These are phyloP conservation scores for Hymenoscyphus infarciens DNA, from an alignment of 2,329 filamentous ascomycete genomes.

Conservation along the genomic window DNA sequence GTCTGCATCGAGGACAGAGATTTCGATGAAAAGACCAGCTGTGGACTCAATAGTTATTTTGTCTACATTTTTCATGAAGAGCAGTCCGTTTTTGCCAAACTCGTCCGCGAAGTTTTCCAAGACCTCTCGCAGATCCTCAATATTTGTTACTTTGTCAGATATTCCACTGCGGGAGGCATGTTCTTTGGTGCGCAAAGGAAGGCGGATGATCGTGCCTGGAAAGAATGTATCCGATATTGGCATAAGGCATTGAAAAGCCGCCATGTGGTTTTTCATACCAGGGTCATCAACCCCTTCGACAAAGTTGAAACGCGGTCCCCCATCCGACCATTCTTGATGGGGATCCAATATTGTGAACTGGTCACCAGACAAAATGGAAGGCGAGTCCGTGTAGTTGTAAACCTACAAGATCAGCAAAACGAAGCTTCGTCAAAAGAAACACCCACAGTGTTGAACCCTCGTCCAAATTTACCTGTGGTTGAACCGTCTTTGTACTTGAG, in stretches of 20 bases:
- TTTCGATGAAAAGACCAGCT: slow-evolving; percentile 13
- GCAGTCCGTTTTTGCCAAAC: slow-evolving; percentile 30
- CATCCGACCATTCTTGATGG: slow-evolving; percentile 34
- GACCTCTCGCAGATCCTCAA: slow-evolving; percentile 30
- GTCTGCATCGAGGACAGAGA: slow-evolving; percentile 19
- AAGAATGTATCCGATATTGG: no score
- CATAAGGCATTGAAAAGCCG: no score
- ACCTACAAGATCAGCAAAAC: slow-evolving; percentile 23
- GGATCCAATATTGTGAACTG: slow-evolving; percentile 36
- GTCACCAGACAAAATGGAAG: slow-evolving; percentile 35
- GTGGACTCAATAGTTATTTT: slow-evolving; percentile 24
- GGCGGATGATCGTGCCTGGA: slow-evolving; percentile 37
- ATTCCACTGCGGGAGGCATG: slow-evolving; percentile 34
- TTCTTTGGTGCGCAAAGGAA: slow-evolving; percentile 33
- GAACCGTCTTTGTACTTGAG: slow-evolving; percentile 32
- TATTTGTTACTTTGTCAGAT: slow-evolving; percentile 24
- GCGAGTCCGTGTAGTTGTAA: slow-evolving; percentile 39
- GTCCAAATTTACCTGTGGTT: slow-evolving; percentile 37
- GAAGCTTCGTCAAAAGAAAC: not conserved
- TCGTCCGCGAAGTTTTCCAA: slow-evolving; percentile 30
- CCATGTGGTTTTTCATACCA: slow-evolving; percentile 33
- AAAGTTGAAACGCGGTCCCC: slow-evolving; percentile 35
- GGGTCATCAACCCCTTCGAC: slow-evolving; percentile 23
- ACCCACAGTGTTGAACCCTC: slow-evolving; percentile 37
- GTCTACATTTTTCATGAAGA: slow-evolving; percentile 35